Evolutionary conservation across 345 rosid genomes (phyloP).

Genomic region (Brassica cretica): DNA sequence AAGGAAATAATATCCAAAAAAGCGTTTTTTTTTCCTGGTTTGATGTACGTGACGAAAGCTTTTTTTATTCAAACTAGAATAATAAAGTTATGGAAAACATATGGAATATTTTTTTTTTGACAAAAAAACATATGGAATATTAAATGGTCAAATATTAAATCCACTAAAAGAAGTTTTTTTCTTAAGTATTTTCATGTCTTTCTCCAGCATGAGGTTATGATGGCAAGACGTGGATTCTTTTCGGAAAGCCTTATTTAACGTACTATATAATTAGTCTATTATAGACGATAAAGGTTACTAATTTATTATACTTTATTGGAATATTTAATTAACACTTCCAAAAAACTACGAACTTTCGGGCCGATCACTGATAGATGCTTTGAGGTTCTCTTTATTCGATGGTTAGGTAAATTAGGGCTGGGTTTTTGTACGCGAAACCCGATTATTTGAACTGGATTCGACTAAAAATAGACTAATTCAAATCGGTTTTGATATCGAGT

Average conservation of each 20-base stretch:
- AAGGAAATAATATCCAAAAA: not conserved
- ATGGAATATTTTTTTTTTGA: no score
- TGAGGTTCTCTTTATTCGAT: not conserved
- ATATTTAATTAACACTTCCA: not conserved
- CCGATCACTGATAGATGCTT: not conserved
- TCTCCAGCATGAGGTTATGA: conserved; percentile 35
- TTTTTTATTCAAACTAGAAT: not conserved
- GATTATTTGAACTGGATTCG: no score
- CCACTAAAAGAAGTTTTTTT: not conserved
- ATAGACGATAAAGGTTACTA: not conserved
- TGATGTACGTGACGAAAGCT: conserved; percentile 12
- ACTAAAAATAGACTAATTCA: no score
- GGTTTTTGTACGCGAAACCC: no score
- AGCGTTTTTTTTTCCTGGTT: not conserved
- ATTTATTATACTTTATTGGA: not conserved
- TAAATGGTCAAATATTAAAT: not conserved
- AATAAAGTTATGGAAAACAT: not conserved
- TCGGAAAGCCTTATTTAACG: not conserved
- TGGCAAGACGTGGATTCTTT: conserved; percentile 32
- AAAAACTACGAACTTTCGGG: not conserved
- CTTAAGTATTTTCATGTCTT: not conserved
- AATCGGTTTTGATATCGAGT: not conserved
- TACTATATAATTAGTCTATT: not conserved
- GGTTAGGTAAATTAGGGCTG: not conserved
- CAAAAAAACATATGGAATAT: not conserved